Evolutionary conservation across 2,329 filamentous ascomycete species (phyloP).

Genomic region (Epichloe sp.): DNA sequence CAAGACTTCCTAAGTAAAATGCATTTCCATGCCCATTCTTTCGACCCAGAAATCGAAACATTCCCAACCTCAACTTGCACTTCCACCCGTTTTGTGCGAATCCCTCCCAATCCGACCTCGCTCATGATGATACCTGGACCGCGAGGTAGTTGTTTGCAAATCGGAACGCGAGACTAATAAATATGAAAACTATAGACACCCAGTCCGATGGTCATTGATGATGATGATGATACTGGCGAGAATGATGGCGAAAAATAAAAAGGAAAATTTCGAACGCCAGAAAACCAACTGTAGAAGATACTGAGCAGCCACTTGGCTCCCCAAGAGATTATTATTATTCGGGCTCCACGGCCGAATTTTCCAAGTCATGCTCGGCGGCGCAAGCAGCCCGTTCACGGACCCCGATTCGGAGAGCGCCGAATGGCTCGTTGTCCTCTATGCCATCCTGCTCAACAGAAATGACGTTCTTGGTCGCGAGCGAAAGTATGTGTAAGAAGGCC

Average conservation of each 20-base stretch:
- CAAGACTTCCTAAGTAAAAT: not conserved
- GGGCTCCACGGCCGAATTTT: too few relatives aligned
- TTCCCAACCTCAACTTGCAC: too few relatives aligned
- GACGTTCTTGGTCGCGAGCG: conserved; percentile 52
- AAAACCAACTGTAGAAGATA: not conserved
- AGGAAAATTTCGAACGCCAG: not conserved
- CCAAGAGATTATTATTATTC: not conserved
- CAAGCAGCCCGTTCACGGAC: not conserved
- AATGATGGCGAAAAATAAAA: not conserved
- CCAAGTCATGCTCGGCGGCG: too few relatives aligned
- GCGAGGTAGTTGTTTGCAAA: too few relatives aligned
- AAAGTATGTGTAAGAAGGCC: conserved; percentile 62
- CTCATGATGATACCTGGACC: not conserved
- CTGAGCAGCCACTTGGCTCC: not conserved
- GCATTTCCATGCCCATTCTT: not conserved
- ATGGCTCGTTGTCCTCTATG: conserved; percentile 22
- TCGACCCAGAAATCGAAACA: too few relatives aligned
- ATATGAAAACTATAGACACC: too few relatives aligned
- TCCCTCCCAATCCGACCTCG: not conserved
- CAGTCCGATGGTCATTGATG: not conserved
- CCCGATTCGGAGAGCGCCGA: conserved; percentile 27
- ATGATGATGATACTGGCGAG: not conserved
- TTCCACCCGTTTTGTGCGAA: not conserved
- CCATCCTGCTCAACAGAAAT: conserved; percentile 50
- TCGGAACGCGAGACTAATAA: too few relatives aligned